phyloP scores from a whole-genome alignment of 352 stramenopile species.

The Peronospora destructor region DNA sequence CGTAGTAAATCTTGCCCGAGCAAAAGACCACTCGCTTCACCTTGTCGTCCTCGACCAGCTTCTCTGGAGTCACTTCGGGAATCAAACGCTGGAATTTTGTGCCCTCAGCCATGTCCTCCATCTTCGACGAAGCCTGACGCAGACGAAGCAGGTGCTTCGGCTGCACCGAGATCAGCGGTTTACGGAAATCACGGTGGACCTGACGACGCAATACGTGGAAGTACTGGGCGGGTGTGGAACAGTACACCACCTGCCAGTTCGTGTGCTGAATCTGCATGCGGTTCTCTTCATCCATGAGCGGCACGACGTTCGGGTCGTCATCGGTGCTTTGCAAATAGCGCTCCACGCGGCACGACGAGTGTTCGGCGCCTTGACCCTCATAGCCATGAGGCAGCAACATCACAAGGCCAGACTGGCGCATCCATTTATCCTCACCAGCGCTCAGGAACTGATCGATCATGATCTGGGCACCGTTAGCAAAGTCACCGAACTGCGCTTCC shows the following conservation, averaged over 20 bases:
- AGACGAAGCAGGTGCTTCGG: slow-evolving; percentile 94
- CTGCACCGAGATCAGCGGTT: slow-evolving; percentile 93
- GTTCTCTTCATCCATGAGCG: slow-evolving; percentile 88
- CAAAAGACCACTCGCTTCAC: slow-evolving; percentile 90
- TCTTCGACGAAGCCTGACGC: slow-evolving; percentile 83
- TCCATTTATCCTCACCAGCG: slow-evolving; percentile 95
- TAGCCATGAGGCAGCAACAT: slow-evolving; percentile 95
- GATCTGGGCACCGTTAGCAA: slow-evolving; percentile 94
- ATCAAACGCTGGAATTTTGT: slow-evolving; percentile 90
- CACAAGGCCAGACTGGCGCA: slow-evolving; percentile 90
- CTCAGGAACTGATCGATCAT: slow-evolving; percentile 97
- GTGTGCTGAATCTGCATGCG: slow-evolving; percentile 95
- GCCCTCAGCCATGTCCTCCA: slow-evolving; percentile 91
- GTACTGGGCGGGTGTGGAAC: slow-evolving; percentile 90
- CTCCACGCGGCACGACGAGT: slow-evolving; percentile 92
- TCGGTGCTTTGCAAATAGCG: slow-evolving; percentile 92
- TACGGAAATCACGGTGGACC: slow-evolving; percentile 96
- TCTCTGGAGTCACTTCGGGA: slow-evolving; percentile 64
- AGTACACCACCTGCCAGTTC: slow-evolving; percentile 97
- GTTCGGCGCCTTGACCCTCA: slow-evolving; percentile 93
- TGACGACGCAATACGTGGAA: slow-evolving; percentile 89
- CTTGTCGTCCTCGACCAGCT: slow-evolving; percentile 43
- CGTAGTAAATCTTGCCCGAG: slow-evolving; percentile 97
- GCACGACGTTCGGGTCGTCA: slow-evolving; percentile 92
- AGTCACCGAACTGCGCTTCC: slow-evolving; percentile 97